phyloP scores from a whole-genome alignment of 371 early-diverging fungal species.

The Batkoa obscura region DNA sequence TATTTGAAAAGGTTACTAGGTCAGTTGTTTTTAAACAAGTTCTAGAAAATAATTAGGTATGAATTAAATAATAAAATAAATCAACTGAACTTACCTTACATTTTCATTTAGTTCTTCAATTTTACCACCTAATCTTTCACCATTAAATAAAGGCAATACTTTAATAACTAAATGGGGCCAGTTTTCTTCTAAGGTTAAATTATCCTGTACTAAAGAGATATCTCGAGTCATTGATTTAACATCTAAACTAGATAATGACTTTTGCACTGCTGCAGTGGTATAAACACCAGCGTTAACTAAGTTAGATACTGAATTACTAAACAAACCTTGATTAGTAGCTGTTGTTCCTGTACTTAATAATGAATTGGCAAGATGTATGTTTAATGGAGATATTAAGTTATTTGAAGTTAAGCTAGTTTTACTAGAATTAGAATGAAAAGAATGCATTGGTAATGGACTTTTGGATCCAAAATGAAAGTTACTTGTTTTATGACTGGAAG shows the following conservation, averaged over 20 bases:
- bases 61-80: constrained; percentile 1
- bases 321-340: too few species aligned
- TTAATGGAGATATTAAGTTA: too few species aligned
- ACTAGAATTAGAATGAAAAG: too few species aligned
- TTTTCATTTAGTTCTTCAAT: constrained; percentile 70
- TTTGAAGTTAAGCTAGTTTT: too few species aligned
- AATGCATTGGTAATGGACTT: too few species aligned
- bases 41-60: constrained; percentile 12
- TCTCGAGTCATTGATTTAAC: constrained; percentile 38
- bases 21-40: constrained; percentile 33
- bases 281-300: too few species aligned
- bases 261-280: too few species aligned
- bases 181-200: constrained; percentile 22
- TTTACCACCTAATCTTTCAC: constrained; percentile 55
- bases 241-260: constrained; percentile 31
- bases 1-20: constrained; percentile 21
- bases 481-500: too few species aligned
- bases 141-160: constrained; percentile 69
- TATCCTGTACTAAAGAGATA: constrained; percentile 15
- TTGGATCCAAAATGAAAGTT: too few species aligned
- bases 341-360: too few species aligned
- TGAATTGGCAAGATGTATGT: too few species aligned
- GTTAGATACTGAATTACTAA: too few species aligned
- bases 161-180: constrained; percentile 56
- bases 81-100: constrained; percentile 28